phyloP scores from a whole-genome alignment of 23 red algal genomes.

The Porphyridium purpureum region DNA sequence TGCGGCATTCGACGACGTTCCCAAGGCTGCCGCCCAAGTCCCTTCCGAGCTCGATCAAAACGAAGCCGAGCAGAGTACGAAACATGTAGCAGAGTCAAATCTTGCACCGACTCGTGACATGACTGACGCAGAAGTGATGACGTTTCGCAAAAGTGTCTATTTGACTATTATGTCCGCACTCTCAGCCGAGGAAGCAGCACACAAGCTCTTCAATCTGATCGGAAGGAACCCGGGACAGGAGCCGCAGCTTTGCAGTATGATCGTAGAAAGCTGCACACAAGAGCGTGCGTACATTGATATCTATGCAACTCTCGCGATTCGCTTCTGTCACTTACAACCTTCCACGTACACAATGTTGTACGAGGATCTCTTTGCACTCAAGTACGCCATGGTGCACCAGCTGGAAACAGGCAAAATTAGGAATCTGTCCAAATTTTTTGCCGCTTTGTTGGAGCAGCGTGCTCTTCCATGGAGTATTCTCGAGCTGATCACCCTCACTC shows the following conservation, averaged over 20 bases:
- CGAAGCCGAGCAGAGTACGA: not conserved
- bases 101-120: slow-evolving; percentile 12
- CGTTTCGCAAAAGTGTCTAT: slow-evolving; percentile 86
- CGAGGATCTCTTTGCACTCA: slow-evolving; percentile 54
- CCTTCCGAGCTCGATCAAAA: not conserved
- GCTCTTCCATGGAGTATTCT: slow-evolving; percentile 64
- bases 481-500: slow-evolving; percentile 39
- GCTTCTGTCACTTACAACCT: slow-evolving; percentile 38
- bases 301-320: slow-evolving; percentile 44
- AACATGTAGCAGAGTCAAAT: not conserved
- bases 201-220: slow-evolving; percentile 66
- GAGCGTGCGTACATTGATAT: slow-evolving; percentile 48
- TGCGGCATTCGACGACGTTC: not conserved
- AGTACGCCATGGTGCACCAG: slow-evolving; percentile 63
- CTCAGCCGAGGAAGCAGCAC: slow-evolving; percentile 61
- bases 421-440: slow-evolving; percentile 60
- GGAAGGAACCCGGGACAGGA: slow-evolving; percentile 17
- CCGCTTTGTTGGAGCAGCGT: slow-evolving; percentile 31
- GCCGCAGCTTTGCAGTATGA: not conserved
- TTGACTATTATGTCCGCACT: slow-evolving; percentile 54
- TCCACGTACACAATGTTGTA: slow-evolving; percentile 24
- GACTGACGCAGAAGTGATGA: slow-evolving; percentile 39
- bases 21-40: not conserved
- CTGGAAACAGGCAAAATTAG: slow-evolving; percentile 50
- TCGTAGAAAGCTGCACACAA: slow-evolving; percentile 27